phyloP scores from a whole-genome alignment of 2,329 filamentous ascomycete genomes.

The Amesomyces nigricolor region DNA sequence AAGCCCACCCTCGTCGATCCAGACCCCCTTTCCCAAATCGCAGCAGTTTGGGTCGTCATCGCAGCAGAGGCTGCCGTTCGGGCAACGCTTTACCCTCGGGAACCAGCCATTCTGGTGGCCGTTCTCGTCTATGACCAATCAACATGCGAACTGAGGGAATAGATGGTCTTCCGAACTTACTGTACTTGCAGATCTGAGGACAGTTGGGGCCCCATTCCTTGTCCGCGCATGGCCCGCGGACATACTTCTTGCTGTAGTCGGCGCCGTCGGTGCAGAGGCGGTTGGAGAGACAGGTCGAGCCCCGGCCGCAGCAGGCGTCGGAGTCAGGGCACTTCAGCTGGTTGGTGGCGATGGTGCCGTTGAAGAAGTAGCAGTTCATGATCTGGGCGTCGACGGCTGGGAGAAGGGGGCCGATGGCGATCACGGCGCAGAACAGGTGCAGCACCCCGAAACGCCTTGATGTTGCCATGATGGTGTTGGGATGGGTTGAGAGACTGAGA shows the following conservation, averaged over 20 bases:
- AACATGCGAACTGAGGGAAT: background rate
- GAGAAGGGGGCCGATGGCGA: too few relatives aligned
- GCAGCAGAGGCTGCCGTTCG: conserved; percentile 8
- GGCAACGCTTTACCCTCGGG: conserved; percentile 13
- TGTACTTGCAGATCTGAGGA: conserved; percentile 19
- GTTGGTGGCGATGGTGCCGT: conserved; percentile 3
- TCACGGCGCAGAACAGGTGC: too few relatives aligned
- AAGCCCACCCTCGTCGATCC: conserved; percentile 1
- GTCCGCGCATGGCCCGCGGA: conserved; percentile 17
- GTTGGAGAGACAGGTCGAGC: conserved; percentile 18
- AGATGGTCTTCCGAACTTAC: conserved; percentile 1
- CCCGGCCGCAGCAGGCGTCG: conserved; percentile 17
- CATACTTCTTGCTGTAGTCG: conserved; percentile 5
- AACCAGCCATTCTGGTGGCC: background rate
- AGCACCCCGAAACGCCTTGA: too few relatives aligned
- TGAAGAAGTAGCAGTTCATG: conserved; percentile 16
- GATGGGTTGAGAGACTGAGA: too few relatives aligned
- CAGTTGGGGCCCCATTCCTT: conserved; percentile 13
- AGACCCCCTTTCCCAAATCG: background rate
- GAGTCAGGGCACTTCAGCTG: conserved; percentile 17
- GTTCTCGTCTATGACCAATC: conserved; percentile 8
- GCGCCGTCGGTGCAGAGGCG: conserved; percentile 14
- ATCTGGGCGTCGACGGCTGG: background rate
- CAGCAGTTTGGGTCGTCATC: background rate
- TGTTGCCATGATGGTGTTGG: too few relatives aligned